These are phyloP conservation scores for Wallemia mellicola DNA, from an alignment of 1,284 basidiomycete species.

Conservation along the genomic window DNA sequence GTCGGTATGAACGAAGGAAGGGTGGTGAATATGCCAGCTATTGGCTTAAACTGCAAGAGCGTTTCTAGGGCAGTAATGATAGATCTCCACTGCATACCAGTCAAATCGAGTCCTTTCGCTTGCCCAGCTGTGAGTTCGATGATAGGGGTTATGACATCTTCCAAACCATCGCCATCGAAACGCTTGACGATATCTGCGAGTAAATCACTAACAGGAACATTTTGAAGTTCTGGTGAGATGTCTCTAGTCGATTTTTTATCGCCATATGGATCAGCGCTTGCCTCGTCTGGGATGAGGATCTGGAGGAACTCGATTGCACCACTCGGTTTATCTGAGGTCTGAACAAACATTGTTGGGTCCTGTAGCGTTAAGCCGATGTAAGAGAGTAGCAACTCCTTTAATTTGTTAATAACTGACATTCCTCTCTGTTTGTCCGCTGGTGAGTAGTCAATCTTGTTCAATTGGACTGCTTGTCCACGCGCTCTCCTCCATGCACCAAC, in stretches of 20 bases:
- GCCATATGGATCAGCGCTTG: constrained; percentile 3
- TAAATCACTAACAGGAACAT: constrained; percentile 35
- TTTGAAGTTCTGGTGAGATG: constrained; percentile 25
- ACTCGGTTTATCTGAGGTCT: constrained; percentile 33
- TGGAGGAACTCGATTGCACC: constrained; percentile 6
- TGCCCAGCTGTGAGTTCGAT: constrained; percentile 22
- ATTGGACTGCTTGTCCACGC: constrained; percentile 20
- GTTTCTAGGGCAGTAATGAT: constrained; percentile 52
- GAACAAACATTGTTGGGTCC: constrained; percentile 73
- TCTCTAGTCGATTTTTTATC: constrained; percentile 20
- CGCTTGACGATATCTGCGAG: constrained; percentile 36
- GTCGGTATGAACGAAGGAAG: background rate
- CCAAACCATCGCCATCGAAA: constrained; percentile 27
- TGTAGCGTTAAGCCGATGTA: constrained; percentile 72
- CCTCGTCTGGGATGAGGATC: constrained; percentile 3
- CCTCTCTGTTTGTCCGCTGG: constrained; percentile 33
- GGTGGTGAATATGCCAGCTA: constrained; percentile 23
- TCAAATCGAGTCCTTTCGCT: constrained; percentile 8
- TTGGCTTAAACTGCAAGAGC: constrained; percentile 46
- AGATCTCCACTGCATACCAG: constrained; percentile 38
- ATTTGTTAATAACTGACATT: constrained; percentile 30
- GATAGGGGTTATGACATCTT: constrained; percentile 23
- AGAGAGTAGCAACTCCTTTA: constrained; percentile 51
- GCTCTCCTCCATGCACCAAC: constrained; percentile 67
- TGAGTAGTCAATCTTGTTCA: constrained; percentile 23